Conservation (phyloP, 2,329 filamentous ascomycete genomes). For the Myriosclerotinia duriaeana region DNA sequence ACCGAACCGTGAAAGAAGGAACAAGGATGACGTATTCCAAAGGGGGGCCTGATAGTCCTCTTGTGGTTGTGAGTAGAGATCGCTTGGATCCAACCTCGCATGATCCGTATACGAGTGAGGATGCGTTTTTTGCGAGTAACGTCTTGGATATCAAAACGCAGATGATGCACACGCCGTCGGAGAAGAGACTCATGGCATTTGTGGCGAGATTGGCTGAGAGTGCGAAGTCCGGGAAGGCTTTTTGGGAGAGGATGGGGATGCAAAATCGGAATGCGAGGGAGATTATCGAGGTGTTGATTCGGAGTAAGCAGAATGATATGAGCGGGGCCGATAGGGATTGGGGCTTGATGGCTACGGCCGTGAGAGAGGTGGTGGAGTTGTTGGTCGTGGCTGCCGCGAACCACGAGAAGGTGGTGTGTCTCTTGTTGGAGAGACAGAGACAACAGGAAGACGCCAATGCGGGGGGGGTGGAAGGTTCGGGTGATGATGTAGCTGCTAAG, state of each 20-base stretch:
- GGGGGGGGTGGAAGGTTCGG: not conserved
- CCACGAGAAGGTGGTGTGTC: not conserved
- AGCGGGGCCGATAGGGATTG: not conserved
- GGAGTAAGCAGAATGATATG: not conserved
- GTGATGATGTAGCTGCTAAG: not conserved
- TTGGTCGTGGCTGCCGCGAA: not conserved
- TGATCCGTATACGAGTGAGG: not conserved
- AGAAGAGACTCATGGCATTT: not conserved
- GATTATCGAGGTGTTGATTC: not conserved
- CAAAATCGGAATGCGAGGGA: not conserved
- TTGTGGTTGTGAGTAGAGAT: not conserved
- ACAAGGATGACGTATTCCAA: not conserved
- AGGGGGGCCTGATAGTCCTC: not conserved
- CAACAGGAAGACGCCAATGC: not conserved
- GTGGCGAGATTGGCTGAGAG: not conserved
- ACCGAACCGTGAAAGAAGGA: not conserved
- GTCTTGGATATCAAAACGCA: not conserved
- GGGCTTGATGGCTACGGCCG: not conserved
- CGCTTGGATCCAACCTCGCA: not conserved
- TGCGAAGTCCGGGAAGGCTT: not conserved
- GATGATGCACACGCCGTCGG: not conserved
- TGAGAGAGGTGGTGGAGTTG: not conserved
- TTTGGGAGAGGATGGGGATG: not conserved
- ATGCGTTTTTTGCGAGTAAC: not conserved
- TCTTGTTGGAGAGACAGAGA: not conserved